A percentile compares a stretch with the other conserved stretches of the same genome.
Conservation (phyloP, 192 early-diverging fungal species). For the Geosiphon pyriformis region DNA sequence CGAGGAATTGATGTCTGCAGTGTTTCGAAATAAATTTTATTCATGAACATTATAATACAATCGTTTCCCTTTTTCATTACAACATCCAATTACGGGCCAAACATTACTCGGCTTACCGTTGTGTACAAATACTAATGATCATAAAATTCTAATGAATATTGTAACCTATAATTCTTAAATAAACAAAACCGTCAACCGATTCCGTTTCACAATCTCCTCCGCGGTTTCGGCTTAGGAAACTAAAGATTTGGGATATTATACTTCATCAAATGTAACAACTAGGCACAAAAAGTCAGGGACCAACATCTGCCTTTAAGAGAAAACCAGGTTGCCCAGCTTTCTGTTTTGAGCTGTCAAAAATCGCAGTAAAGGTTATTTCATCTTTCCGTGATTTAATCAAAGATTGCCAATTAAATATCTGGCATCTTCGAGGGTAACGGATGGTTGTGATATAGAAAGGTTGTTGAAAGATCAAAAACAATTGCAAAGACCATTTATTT, state of each 20-base stretch:
- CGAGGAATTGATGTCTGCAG: slow-evolving; percentile 21
- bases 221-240: too few species aligned
- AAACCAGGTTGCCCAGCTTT: neutral
- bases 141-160: neutral
- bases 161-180: too few species aligned
- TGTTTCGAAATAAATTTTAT: neutral
- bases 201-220: too few species aligned
- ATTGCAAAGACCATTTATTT: neutral
- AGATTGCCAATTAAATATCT: neutral
- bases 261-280: neutral
- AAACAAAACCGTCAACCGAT: too few species aligned
- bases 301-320: neutral
- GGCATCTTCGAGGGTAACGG: neutral
- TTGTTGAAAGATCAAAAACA: neutral
- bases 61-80: neutral
- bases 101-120: neutral
- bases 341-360: neutral
- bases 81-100: neutral
- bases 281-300: neutral
- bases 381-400: neutral
- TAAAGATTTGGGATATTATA: neutral
- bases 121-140: neutral
- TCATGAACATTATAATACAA: neutral
- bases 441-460: neutral
- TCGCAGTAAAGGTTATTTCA: neutral